Percentiles rank a stretch among this genome's conserved stretches.
Conservation (phyloP, 2,329 filamentous ascomycete species). For the Knufia petricola region DNA sequence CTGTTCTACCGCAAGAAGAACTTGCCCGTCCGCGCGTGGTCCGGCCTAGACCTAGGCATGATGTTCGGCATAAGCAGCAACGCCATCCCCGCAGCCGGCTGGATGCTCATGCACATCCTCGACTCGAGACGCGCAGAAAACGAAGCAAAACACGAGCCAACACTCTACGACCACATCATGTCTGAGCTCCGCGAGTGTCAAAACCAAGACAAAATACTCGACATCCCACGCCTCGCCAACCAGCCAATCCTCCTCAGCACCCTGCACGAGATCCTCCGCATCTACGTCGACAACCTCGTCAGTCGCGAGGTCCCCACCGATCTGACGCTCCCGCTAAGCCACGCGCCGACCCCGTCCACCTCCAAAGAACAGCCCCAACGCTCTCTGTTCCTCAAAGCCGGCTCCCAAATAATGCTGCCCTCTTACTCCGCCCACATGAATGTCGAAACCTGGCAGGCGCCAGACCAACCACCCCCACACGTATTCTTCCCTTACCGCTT, state of each 20-base stretch:
- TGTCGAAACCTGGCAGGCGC: slow-evolving; percentile 13
- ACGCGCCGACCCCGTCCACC: slow-evolving; percentile 10
- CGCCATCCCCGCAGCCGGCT: slow-evolving; percentile 31
- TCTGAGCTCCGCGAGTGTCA: slow-evolving; percentile 32
- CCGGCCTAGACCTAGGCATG: slow-evolving; percentile 30
- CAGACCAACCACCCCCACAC: slow-evolving; percentile 11
- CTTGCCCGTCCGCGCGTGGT: slow-evolving; percentile 17
- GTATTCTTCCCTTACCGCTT: slow-evolving; percentile 20
- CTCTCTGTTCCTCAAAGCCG: slow-evolving; percentile 1
- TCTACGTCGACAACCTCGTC: slow-evolving; percentile 29
- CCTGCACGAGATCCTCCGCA: slow-evolving; percentile 34
- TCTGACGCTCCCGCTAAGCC: slow-evolving; percentile 11
- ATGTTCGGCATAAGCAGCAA: slow-evolving; percentile 31
- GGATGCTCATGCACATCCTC: slow-evolving; percentile 36
- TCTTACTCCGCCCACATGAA: slow-evolving; percentile 16
- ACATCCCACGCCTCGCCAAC: slow-evolving; percentile 30
- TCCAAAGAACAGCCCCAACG: background rate
- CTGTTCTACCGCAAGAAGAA: slow-evolving; percentile 13
- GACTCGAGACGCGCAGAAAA: slow-evolving; percentile 28
- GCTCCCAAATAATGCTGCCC: slow-evolving; percentile 15
- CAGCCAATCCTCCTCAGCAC: slow-evolving; percentile 34
- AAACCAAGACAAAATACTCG: slow-evolving; percentile 29
- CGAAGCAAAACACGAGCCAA: slow-evolving; percentile 24
- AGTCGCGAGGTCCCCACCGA: slow-evolving; percentile 13
- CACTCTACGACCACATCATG: slow-evolving; percentile 22